Conservation (phyloP, 805 yeast genomes). For the Groenewaldozyma tartarivorans region DNA sequence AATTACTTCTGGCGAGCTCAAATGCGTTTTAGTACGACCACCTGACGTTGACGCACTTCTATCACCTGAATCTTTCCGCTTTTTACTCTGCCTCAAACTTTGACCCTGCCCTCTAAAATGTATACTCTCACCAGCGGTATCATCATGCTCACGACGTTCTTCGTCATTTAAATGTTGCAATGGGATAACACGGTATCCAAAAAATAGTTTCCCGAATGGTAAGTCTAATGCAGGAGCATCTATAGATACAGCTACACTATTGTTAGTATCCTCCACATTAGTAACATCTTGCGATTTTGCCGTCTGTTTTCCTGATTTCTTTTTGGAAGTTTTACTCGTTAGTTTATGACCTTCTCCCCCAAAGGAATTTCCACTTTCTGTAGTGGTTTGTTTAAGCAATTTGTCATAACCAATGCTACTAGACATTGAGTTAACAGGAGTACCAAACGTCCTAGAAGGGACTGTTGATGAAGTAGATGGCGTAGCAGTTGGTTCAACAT, state of each 20-base stretch:
- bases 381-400: conserved; percentile 37
- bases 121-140: conserved; percentile 18
- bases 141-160: conserved; percentile 26
- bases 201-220: conserved; percentile 81
- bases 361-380: conserved; percentile 26
- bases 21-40: conserved; percentile 29
- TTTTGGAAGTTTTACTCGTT: conserved; percentile 33
- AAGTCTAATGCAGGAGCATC: conserved; percentile 54
- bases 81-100: conserved; percentile 58
- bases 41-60: conserved; percentile 1
- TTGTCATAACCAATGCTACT: conserved; percentile 55
- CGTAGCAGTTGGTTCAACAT: conserved; percentile 67
- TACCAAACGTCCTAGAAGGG: conserved; percentile 9
- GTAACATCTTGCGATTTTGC: conserved; percentile 3
- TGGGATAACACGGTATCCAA: conserved; percentile 75
- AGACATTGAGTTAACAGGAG: conserved; percentile 46
- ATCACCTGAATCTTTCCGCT: conserved; percentile 47
- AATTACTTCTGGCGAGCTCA: conserved; percentile 61
- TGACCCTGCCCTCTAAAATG: conserved; percentile 64
- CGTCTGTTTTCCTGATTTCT: background rate
- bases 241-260: background rate
- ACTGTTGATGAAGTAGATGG: conserved; percentile 15
- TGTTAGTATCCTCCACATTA: background rate
- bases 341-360: conserved; percentile 61
- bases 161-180: conserved; percentile 32